Evolutionary conservation across 2,329 filamentous ascomycete genomes (phyloP), one percentile per base, ranked within the genome.

Genomic region (Chaetothyriales sp.): DNA sequence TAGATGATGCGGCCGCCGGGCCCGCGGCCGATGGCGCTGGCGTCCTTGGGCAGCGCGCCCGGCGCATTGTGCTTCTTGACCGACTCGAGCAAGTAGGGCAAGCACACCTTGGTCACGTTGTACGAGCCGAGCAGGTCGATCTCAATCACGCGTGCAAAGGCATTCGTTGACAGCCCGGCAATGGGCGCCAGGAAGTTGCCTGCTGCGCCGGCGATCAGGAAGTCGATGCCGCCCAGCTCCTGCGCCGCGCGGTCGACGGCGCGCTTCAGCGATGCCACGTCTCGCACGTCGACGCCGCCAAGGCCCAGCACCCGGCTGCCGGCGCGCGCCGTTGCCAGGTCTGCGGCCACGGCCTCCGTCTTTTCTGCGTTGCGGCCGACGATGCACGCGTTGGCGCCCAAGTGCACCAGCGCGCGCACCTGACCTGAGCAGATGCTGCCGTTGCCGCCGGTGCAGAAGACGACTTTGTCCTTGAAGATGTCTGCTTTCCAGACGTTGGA

Each of bases 151-250:
- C 86, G 77, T 68, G 89, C 94, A 80, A 98, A 94, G 2, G 87
- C 92, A 65, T 97, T 97, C 53, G 85, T 71, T 43, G 81, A 88
- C 48, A 97, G 78, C 56, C 83, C 83, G 43, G 83, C 78, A 54
- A 97, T 83, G 4, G 90, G 85, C 0, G 88, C 85, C 19, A 98
- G 76, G 68, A 97, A 98, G 69, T 98, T 98, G 54, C 92, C 92
- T 18, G 92, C 92, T 13, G 92, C 92, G 48, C 92, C 92, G 18
- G 90, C 90, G 65, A 95, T 94, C 53, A 94, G 86, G 67, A 83
- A 95, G 68, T 98, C 92, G 59, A 98, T 89, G 10, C 77, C 76
- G 5, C 92, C 92, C 4, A 98, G 75, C 69, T 95, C 88, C 60
- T 81, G 77, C 1, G 81, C 85, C 63, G 89, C 95, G 56, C 77